Percentiles rank a stretch among this genome's conserved stretches.
Evolutionary conservation across 352 stramenopile species (phyloP).

Genomic region (Pythium utonaiense): DNA sequence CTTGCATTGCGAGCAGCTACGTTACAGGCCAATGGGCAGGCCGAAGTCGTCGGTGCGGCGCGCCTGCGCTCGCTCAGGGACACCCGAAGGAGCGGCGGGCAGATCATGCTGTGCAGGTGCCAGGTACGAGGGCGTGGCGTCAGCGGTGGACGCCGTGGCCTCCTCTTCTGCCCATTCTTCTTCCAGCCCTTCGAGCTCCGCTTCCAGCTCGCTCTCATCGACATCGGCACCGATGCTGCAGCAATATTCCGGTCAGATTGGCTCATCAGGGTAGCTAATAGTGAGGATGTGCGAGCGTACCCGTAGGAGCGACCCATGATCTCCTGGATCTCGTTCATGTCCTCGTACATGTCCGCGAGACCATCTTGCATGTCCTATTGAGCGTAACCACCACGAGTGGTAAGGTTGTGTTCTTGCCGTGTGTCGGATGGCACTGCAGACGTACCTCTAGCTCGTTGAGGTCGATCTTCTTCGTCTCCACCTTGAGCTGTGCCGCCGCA

Average conservation of each 20-base stretch:
- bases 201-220: constrained; percentile 94
- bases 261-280: neutral
- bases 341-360: constrained; percentile 96
- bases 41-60: constrained; percentile 71
- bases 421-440: neutral
- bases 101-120: constrained; percentile 49
- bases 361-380: constrained; percentile 93
- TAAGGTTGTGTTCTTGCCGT: too few species aligned
- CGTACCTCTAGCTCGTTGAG: constrained; percentile 94
- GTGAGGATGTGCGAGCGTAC: constrained; percentile 26
- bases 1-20: neutral
- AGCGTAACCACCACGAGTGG: neutral
- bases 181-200: constrained; percentile 91
- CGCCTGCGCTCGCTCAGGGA: constrained; percentile 30
- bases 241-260: neutral
- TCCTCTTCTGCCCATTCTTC: constrained; percentile 91
- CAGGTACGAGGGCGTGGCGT: constrained; percentile 66
- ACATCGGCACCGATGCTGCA: constrained; percentile 91
- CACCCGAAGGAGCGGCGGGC: constrained; percentile 46
- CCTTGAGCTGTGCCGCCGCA: constrained; percentile 89
- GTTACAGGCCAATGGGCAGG: constrained; percentile 41
- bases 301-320: constrained; percentile 94
- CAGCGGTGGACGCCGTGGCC: constrained; percentile 30
- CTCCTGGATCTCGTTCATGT: constrained; percentile 98
- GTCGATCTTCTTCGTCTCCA: constrained; percentile 95